Conservation (phyloP, 2,329 filamentous ascomycete genomes). For the Apiospora arundinis region DNA sequence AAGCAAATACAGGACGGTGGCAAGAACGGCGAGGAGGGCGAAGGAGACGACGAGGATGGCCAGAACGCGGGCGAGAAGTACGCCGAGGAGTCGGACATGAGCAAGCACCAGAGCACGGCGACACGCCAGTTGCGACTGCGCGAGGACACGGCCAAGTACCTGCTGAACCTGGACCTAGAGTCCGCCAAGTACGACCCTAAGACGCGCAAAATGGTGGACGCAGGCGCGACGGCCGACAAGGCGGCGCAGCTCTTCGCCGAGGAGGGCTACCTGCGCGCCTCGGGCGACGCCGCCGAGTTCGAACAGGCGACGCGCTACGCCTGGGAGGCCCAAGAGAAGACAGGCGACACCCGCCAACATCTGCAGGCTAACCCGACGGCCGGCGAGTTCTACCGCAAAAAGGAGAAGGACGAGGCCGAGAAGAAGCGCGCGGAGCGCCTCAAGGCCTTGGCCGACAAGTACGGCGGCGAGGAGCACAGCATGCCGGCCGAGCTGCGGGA, state of each 20-base stretch:
- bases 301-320: conserved; percentile 88
- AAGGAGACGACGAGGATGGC: conserved; percentile 56
- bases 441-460: conserved; percentile 79
- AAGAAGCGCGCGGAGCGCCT: conserved; percentile 70
- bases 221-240: conserved; percentile 79
- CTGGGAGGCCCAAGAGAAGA: conserved; percentile 90
- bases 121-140: conserved; percentile 89
- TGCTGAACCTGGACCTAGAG: conserved; percentile 92
- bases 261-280: conserved; percentile 87
- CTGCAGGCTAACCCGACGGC: conserved; percentile 96
- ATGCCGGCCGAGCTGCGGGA: conserved; percentile 68
- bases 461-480: conserved; percentile 71
- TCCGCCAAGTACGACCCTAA: conserved; percentile 98
- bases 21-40: conserved; percentile 49
- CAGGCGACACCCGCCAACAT: conserved; percentile 79
- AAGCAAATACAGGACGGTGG: conserved; percentile 36
- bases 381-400: conserved; percentile 82
- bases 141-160: conserved; percentile 97
- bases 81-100: conserved; percentile 96
- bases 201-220: conserved; percentile 87
- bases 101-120: conserved; percentile 86
- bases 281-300: conserved; percentile 92
- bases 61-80: conserved; percentile 74
- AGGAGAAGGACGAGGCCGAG: conserved; percentile 76
- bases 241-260: conserved; percentile 86